Percentiles rank a stretch among this genome's conserved stretches.
These are phyloP conservation scores for Paxillus rubicundulus DNA, from an alignment of 768 basidiomycete species.

Conservation along the genomic window DNA sequence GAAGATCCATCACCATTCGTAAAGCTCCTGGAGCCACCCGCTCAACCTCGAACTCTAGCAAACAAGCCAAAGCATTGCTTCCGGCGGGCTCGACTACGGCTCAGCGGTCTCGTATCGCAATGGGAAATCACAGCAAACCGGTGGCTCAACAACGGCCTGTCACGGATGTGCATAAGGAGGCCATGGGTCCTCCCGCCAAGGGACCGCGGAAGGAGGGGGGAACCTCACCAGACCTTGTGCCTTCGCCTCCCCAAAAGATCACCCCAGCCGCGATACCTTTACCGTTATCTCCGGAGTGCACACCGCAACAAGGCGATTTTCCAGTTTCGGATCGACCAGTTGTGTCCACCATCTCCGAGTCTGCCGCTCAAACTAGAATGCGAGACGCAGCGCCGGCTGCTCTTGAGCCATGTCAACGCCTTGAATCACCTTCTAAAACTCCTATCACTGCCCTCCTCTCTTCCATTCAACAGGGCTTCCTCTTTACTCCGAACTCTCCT, in stretches of 20 bases:
- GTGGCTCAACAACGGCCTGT: constrained; percentile 9
- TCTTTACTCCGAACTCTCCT: constrained; percentile 62
- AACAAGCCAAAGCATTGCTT: constrained; percentile 4
- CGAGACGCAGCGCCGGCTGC: background rate
- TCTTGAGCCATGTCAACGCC: constrained; percentile 2
- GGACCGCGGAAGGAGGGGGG: constrained; percentile 9
- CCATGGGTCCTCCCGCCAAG: constrained; percentile 12
- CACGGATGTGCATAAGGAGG: constrained; percentile 4
- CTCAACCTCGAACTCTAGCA: constrained; percentile 4
- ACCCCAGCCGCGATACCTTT: constrained; percentile 19
- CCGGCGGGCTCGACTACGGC: background rate
- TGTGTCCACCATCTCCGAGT: no score
- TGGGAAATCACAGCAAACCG: background rate
- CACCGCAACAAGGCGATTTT: background rate
- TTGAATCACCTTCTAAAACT: constrained; percentile 39
- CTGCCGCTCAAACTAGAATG: background rate
- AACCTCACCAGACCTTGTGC: constrained; percentile 14
- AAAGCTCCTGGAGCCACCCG: constrained; percentile 9
- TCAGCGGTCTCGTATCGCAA: constrained; percentile 9
- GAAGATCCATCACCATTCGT: constrained; percentile 6
- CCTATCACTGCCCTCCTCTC: constrained; percentile 64
- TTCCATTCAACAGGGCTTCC: constrained; percentile 65
- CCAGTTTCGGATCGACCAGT: background rate
- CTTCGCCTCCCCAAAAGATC: constrained; percentile 20
- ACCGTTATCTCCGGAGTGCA: constrained; percentile 17